Conservation (phyloP, 495 filamentous ascomycete species). For the Penicillium odoratum region DNA sequence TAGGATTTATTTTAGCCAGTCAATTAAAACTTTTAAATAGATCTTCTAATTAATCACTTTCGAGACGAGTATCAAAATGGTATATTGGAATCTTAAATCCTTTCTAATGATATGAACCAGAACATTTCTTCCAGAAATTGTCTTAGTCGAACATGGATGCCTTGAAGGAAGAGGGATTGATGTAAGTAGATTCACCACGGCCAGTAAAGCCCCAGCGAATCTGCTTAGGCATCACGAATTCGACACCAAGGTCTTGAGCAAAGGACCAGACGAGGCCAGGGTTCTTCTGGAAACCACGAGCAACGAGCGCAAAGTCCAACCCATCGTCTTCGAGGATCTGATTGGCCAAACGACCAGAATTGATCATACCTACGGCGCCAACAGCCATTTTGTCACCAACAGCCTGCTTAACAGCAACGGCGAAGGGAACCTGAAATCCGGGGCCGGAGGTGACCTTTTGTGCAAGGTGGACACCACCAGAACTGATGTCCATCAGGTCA, state of each 20-base stretch:
- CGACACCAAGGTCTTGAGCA: constrained; percentile 64
- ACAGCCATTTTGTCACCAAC: constrained; percentile 59
- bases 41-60: no score
- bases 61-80: no score
- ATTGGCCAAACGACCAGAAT: constrained; percentile 55
- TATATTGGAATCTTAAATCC: no score
- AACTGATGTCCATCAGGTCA: constrained; percentile 65
- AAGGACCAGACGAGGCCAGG: constrained; percentile 66
- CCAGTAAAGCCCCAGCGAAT: constrained; percentile 57
- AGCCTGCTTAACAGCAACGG: constrained; percentile 57
- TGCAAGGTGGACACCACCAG: constrained; percentile 55
- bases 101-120: no score
- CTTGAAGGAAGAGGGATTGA: no score
- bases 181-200: constrained; percentile 27
- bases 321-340: constrained; percentile 51
- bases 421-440: constrained; percentile 64
- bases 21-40: no score
- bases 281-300: constrained; percentile 69
- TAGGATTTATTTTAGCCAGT: no score
- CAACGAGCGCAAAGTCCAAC: constrained; percentile 61
- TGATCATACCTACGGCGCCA: constrained; percentile 62
- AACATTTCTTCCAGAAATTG: no score
- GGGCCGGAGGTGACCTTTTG: constrained; percentile 56
- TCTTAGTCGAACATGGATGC: no score
- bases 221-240: constrained; percentile 65